Percentiles rank a stretch among this genome's conserved stretches.
phyloP scores from a whole-genome alignment of 2,329 filamentous ascomycete species.

The Diaporthe amygdali region DNA sequence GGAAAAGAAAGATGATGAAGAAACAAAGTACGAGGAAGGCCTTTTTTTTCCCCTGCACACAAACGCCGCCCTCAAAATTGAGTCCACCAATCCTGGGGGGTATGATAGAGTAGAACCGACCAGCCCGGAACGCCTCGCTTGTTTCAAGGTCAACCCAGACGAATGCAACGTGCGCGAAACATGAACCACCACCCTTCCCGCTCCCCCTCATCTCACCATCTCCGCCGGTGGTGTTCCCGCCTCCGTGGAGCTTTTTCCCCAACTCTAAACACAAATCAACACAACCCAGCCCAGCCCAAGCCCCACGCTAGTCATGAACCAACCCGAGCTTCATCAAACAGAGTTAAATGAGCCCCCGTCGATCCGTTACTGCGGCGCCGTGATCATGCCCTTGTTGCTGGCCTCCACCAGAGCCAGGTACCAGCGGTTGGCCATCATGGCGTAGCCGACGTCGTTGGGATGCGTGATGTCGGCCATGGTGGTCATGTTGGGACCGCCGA shows the following conservation, averaged over 20 bases:
- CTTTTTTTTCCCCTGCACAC: not conserved
- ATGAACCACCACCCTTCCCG: not conserved
- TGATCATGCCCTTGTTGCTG: constrained; percentile 30
- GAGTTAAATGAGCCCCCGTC: constrained; percentile 1
- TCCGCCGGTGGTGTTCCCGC: too few species aligned
- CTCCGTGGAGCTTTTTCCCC: not conserved
- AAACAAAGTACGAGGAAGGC: not conserved
- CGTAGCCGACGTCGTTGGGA: constrained; percentile 43
- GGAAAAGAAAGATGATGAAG: not conserved
- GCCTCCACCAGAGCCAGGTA: constrained; percentile 35
- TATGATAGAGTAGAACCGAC: not conserved
- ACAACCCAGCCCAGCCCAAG: not conserved
- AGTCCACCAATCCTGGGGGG: not conserved
- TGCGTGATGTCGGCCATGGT: constrained; percentile 47
- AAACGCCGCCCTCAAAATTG: not conserved
- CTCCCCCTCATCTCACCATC: not conserved
- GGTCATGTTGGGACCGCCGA: constrained; percentile 33
- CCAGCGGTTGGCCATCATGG: constrained; percentile 48
- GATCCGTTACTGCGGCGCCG: constrained; percentile 22
- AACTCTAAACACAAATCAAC: too few species aligned
- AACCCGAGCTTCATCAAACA: not conserved
- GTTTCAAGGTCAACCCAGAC: constrained; percentile 7
- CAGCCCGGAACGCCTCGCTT: constrained; percentile 7
- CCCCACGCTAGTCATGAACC: not conserved
- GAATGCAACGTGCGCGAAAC: constrained; percentile 4